These are phyloP conservation scores for Colletotrichum limetticola DNA, from an alignment of 2,329 filamentous ascomycete genomes.

Conservation along the genomic window DNA sequence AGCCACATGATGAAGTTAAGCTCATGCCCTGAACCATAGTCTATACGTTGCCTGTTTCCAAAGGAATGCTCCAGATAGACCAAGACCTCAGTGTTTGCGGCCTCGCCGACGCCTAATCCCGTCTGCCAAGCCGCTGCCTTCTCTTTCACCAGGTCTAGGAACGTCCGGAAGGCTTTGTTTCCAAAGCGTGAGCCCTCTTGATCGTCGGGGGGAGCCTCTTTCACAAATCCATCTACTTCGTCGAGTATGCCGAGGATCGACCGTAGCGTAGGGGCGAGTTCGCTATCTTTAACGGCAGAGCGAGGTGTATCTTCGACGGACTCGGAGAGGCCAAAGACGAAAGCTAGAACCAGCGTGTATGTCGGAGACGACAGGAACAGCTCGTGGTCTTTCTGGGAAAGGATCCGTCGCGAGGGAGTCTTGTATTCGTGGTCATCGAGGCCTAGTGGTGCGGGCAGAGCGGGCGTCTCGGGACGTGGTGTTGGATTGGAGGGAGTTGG, in stretches of 20 bases:
- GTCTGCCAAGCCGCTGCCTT: constrained; percentile 71
- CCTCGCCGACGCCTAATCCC: constrained; percentile 63
- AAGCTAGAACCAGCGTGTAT: constrained; percentile 80
- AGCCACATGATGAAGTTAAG: constrained; percentile 98
- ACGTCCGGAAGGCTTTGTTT: constrained; percentile 88
- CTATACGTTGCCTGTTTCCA: constrained; percentile 87
- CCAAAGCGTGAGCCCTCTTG: constrained; percentile 92
- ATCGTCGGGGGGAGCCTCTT: constrained; percentile 81
- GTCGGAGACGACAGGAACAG: constrained; percentile 83
- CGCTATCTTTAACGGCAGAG: constrained; percentile 66
- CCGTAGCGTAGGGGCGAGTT: constrained; percentile 69
- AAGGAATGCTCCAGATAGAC: constrained; percentile 87
- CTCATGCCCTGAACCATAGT: constrained; percentile 98
- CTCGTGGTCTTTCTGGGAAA: constrained; percentile 83
- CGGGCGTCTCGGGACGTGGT: constrained; percentile 80
- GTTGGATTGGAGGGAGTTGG: constrained; percentile 61
- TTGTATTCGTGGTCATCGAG: constrained; percentile 70
- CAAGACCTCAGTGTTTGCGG: constrained; percentile 76
- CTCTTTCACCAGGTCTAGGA: constrained; percentile 76
- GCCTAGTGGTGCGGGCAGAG: constrained; percentile 75
- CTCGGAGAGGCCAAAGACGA: constrained; percentile 88
- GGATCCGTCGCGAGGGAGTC: constrained; percentile 79
- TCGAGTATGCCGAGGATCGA: constrained; percentile 77
- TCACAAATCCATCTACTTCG: constrained; percentile 73
- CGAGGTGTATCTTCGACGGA: constrained; percentile 78